A percentile compares a stretch with the other conserved stretches of the same genome.
Conservation (phyloP, 176 grass and related monocot genomes). For the Zea luxurians region DNA sequence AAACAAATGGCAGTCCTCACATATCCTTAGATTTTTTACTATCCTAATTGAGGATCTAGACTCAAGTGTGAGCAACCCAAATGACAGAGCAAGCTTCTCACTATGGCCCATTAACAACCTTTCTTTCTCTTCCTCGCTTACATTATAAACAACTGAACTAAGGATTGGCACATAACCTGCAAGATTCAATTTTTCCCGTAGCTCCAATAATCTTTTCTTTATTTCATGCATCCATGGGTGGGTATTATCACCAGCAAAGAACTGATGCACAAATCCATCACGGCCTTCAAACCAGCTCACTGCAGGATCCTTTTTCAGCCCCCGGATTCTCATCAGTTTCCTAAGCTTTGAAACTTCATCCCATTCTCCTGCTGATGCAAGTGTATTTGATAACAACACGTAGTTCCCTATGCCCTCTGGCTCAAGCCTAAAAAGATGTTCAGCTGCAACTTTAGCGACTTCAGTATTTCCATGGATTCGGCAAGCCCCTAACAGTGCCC, state of each 20-base stretch:
- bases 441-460: slow-evolving; percentile 55
- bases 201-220: slow-evolving; percentile 43
- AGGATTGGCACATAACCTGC: slow-evolving; percentile 57
- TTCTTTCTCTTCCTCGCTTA: slow-evolving; percentile 65
- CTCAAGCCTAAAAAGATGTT: slow-evolving; percentile 68
- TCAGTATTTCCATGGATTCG: slow-evolving; percentile 60
- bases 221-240: slow-evolving; percentile 59
- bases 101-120: slow-evolving; percentile 63
- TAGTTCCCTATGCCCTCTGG: slow-evolving; percentile 72
- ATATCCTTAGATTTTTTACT: slow-evolving; percentile 74
- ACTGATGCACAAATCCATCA: slow-evolving; percentile 68
- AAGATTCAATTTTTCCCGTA: slow-evolving; percentile 46
- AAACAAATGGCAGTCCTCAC: slow-evolving; percentile 72
- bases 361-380: slow-evolving; percentile 68
- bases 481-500: slow-evolving; percentile 61
- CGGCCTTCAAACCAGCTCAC: slow-evolving; percentile 66
- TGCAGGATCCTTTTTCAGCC: slow-evolving; percentile 66
- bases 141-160: slow-evolving; percentile 70
- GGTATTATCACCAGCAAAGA: slow-evolving; percentile 58
- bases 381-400: slow-evolving; percentile 61
- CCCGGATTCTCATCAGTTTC: slow-evolving; percentile 56
- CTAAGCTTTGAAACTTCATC: slow-evolving; percentile 61
- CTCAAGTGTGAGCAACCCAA: slow-evolving; percentile 48
- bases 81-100: slow-evolving; percentile 70
- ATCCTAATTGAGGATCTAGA: slow-evolving; percentile 58